These are phyloP conservation scores for Oryza australiensis DNA, from an alignment of 176 grass and related monocot species.

Conservation along the genomic window DNA sequence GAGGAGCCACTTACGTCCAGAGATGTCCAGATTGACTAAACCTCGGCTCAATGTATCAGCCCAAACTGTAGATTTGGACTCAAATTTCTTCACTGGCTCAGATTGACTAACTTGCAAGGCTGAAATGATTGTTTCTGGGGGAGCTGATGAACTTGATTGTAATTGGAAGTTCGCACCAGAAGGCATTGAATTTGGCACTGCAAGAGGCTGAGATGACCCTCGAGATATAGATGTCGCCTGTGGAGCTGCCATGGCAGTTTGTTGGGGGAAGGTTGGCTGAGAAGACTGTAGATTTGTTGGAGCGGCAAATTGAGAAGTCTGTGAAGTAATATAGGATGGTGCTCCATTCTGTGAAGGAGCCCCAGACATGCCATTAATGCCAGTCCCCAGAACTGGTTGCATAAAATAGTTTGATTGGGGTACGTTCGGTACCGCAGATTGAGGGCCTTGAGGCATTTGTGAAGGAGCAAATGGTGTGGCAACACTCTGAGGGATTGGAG, in stretches of 20 bases:
- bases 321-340: constrained; percentile 36
- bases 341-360: constrained; percentile 46
- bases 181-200: constrained; percentile 35
- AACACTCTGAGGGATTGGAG: constrained; percentile 35
- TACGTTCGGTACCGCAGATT: constrained; percentile 32
- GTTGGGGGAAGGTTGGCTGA: constrained; percentile 47
- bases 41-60: constrained; percentile 88
- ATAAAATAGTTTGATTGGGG: constrained; percentile 33
- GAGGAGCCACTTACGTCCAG: constrained; percentile 78
- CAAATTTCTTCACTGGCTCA: constrained; percentile 75
- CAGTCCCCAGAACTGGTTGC: constrained; percentile 28
- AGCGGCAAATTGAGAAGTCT: constrained; percentile 43
- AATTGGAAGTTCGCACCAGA: constrained; percentile 42
- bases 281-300: constrained; percentile 36
- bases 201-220: constrained; percentile 55
- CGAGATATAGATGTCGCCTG: constrained; percentile 43
- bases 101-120: constrained; percentile 55
- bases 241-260: constrained; percentile 23
- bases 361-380: constrained; percentile 11
- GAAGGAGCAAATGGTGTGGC: constrained; percentile 32
- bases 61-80: constrained; percentile 90
- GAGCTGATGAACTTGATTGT: constrained; percentile 53
- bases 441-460: constrained; percentile 40
- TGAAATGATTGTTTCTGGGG: constrained; percentile 58
- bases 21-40: constrained; percentile 95